Evolutionary conservation across 768 basidiomycete species (phyloP), one percentile per base, ranked within the genome.

Genomic region (Auricularia sp.): DNA sequence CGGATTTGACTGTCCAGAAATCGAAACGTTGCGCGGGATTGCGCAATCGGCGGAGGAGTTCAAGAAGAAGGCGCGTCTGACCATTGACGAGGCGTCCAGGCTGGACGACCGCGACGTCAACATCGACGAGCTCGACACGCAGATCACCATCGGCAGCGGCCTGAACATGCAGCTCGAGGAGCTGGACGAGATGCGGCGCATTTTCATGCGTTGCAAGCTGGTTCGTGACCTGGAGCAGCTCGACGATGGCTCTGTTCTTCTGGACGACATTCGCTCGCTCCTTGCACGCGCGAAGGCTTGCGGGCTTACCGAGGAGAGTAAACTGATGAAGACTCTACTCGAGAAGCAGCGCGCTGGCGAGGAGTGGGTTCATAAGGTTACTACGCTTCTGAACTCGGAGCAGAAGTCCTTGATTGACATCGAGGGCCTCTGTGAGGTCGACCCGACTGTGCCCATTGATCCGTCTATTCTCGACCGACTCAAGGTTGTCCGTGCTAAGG

Each of bases 131-230:
- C 91, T 90, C 74, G 87, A 87, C 67, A 83, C 81, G 43, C 76
- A 93, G 2, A 79, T 92, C 63, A 72, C 85, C 62, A 81, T 88
- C 34, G 87, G 85, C 1, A 86, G 86, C 2, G 87, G 89, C 8
- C 74, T 95, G 63, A 93, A 93, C 68, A 87, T 96, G n/a, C 80
- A 85, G 61, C 78, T 96, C 21, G 88, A 92, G 14, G 91, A 94
- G 72, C 77, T 95, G 14, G 72, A 79, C 18, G 84, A 88, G 67
- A 80, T 97, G 21, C 87, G 90, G 77, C 87, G 84, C 74, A 86
- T 94, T 64, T 87, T 92, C 29, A 83, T 88, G 64, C 84, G 91
- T 11, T 86, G 90, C 70, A 84, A 87, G 69, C 83, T 96, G 66
- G 75, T 90, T 67, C 81, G 77, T 65, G 92, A 94, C 69, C 77